Percentiles rank a stretch among this genome's conserved stretches.
These are phyloP conservation scores for Hylodesmum podocarpum DNA, from an alignment of 306 rosid species.

Conservation along the genomic window DNA sequence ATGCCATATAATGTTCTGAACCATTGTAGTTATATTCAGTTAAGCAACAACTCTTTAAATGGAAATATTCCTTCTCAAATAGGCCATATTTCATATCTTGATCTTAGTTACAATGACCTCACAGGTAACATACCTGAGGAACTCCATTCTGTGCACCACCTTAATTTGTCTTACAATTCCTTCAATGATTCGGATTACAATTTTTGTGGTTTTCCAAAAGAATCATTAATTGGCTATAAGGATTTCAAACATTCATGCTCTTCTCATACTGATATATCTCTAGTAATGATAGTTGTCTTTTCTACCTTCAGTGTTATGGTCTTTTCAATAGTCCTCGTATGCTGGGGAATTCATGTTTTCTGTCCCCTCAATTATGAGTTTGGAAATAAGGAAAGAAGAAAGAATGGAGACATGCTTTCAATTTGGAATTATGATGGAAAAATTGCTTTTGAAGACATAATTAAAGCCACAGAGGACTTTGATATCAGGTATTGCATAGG, in stretches of 20 bases:
- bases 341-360: not conserved
- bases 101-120: constrained; percentile 18
- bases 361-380: not conserved
- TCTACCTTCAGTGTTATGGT: not conserved
- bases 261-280: not conserved
- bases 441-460: constrained; percentile 33
- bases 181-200: not conserved
- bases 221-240: not conserved
- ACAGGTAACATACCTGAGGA: not conserved
- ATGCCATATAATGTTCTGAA: not conserved
- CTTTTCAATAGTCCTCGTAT: not conserved
- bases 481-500: constrained; percentile 25
- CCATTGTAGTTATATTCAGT: not conserved
- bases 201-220: not conserved
- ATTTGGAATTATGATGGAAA: constrained; percentile 31
- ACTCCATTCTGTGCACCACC: not conserved
- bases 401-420: constrained; percentile 25
- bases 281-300: not conserved
- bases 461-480: constrained; percentile 23
- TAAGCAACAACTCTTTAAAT: constrained; percentile 14
- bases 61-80: constrained; percentile 21
- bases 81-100: not conserved
- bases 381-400: not conserved
- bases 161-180: constrained; percentile 16
- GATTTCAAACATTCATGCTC: not conserved